These are phyloP conservation scores for Pyrenochaeta sp. DNA, from an alignment of 2,329 filamentous ascomycete genomes.

Conservation along the genomic window DNA sequence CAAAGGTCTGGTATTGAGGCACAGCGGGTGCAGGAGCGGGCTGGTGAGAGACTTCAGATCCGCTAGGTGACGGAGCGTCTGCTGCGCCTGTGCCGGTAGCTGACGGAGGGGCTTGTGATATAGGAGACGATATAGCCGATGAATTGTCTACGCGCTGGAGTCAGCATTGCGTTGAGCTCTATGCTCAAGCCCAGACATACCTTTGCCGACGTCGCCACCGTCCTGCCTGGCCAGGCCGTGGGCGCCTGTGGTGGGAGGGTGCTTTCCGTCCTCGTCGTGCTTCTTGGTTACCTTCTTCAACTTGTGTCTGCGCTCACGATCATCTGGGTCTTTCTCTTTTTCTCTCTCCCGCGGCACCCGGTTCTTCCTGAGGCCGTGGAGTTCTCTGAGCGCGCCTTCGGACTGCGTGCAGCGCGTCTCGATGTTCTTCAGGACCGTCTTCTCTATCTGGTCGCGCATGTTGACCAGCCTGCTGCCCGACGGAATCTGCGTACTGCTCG, in stretches of 20 bases:
- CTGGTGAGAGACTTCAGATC: slow-evolving; percentile 65
- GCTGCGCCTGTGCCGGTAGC: slow-evolving; percentile 64
- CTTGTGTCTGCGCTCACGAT: slow-evolving; percentile 56
- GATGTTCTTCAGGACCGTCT: slow-evolving; percentile 54
- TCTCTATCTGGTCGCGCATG: slow-evolving; percentile 72
- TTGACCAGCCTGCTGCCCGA: slow-evolving; percentile 70
- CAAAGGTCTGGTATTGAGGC: slow-evolving; percentile 84
- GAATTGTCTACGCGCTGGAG: slow-evolving; percentile 47
- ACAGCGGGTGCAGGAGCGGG: slow-evolving; percentile 68
- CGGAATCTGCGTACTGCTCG: slow-evolving; percentile 60
- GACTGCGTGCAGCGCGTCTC: slow-evolving; percentile 68
- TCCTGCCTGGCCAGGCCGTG: slow-evolving; percentile 72
- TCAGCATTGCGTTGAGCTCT: no score
- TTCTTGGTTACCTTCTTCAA: slow-evolving; percentile 75
- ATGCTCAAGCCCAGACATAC: slow-evolving; percentile 41
- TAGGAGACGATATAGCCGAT: slow-evolving; percentile 51
- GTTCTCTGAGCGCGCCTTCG: slow-evolving; percentile 76
- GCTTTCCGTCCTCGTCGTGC: slow-evolving; percentile 73
- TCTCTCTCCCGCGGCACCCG: slow-evolving; percentile 61
- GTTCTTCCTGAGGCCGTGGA: slow-evolving; percentile 72
- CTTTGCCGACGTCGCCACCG: slow-evolving; percentile 67
- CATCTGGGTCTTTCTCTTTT: slow-evolving; percentile 59
- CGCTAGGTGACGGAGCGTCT: slow-evolving; percentile 70
- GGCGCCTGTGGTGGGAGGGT: slow-evolving; percentile 68
- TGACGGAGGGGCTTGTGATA: slow-evolving; percentile 55